Evolutionary conservation across 306 rosid species (phyloP), one percentile per base, ranked within the genome.

Genomic region (Astragalus glycyphyllos): DNA sequence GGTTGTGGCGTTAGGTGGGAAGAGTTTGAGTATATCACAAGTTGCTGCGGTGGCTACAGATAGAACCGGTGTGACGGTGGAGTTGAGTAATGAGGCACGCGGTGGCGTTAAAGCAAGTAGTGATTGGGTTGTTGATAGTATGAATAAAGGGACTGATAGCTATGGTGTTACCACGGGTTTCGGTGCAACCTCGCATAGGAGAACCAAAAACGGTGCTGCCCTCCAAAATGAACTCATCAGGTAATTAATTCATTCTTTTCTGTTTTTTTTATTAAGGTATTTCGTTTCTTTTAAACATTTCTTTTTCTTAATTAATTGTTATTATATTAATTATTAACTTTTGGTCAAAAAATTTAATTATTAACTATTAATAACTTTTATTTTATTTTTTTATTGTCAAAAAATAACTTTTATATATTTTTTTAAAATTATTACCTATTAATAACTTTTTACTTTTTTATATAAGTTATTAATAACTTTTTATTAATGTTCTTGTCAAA

Each of bases 101-200:
- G 80, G 80, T 7, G 83, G 77, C 26, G 98, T 93, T 3, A 83
- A 85, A 68, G 97, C 97, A 0, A 88, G 97, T 81, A 93, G 97
- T 20, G 90, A 90, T 1, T 93, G 98, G 98, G 96, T 93, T 0
- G 58, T 83, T 76, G 89, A 88, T 1, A 84, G 97, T 68, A 80
- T 90, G 92, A 58, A 71, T 20, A 85, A 81, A 2, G 98, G 98
- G 0, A 89, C 90, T 0, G 98, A 94, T 63, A 90, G 95, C 38
- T 90, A 94, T 13, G 98, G 97, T 0, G 90, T 94, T 7, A 90
- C 97, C 31, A 94, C 97, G 0, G 98, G 98, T 0, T 94, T 94
- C 37, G 98, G 98, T 65, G 89, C 98, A 6, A 94, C 98, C 48
- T 94, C 98, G 0, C 98, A 94, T 26, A 48, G 97, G 80, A 83